These are phyloP conservation scores for Fusarium drepaniforme DNA, from an alignment of 2,329 filamentous ascomycete genomes.

Conservation along the genomic window DNA sequence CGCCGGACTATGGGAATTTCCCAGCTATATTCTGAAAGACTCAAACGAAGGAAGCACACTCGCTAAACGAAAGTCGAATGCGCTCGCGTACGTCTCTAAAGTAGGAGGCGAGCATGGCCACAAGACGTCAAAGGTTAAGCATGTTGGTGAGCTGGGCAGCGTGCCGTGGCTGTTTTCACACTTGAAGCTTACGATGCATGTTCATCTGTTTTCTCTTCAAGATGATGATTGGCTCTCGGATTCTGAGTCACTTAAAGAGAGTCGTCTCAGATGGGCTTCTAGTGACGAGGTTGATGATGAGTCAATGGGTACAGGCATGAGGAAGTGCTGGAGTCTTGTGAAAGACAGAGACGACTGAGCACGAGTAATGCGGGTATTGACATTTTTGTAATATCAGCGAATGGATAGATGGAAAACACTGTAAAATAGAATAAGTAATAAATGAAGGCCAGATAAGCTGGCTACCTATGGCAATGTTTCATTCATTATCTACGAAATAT, in stretches of 20 bases:
- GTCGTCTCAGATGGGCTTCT: slow-evolving; percentile 53
- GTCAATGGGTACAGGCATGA: slow-evolving; percentile 71
- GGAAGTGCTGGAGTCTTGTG: slow-evolving; percentile 66
- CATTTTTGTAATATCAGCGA: slow-evolving; percentile 11
- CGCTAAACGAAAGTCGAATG: slow-evolving; percentile 52
- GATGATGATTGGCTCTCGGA: slow-evolving; percentile 2
- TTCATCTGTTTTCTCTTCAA: slow-evolving; percentile 61
- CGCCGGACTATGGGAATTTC: slow-evolving; percentile 69
- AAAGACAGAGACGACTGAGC: slow-evolving; percentile 39
- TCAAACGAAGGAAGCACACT: slow-evolving; percentile 36
- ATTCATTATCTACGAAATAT: background rate
- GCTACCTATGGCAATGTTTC: background rate
- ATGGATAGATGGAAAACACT: slow-evolving; percentile 2
- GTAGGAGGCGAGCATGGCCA: slow-evolving; percentile 38
- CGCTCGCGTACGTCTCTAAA: slow-evolving; percentile 49
- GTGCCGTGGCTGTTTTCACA: slow-evolving; percentile 71
- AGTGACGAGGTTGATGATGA: slow-evolving; percentile 57
- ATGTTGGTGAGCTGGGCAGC: slow-evolving; percentile 59
- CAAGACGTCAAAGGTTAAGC: slow-evolving; percentile 32
- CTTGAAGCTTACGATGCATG: slow-evolving; percentile 68
- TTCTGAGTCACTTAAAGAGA: slow-evolving; percentile 10
- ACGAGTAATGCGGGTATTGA: too few relatives aligned
- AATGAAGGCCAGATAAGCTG: background rate
- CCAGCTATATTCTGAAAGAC: slow-evolving; percentile 55
- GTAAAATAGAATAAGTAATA: background rate